A percentile compares a stretch with the other conserved stretches of the same genome.
These are phyloP conservation scores for Larix kaempferi DNA, from an alignment of 75 land plant species.

Conservation along the genomic window DNA sequence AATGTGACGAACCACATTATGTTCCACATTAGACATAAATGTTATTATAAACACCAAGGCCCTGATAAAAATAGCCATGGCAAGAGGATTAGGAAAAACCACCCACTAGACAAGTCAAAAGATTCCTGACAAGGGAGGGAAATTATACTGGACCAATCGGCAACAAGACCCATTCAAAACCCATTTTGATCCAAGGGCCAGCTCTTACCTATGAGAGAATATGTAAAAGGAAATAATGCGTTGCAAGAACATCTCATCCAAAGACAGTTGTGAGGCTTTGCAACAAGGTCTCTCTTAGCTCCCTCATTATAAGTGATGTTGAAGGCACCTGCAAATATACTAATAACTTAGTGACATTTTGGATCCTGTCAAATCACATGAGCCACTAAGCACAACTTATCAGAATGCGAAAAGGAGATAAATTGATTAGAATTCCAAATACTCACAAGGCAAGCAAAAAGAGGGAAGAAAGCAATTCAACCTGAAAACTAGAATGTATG, in stretches of 20 bases:
- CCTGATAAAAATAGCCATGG: too few species aligned
- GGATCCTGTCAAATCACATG: too few species aligned
- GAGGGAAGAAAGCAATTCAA: background rate
- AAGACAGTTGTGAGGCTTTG: conserved; percentile 52
- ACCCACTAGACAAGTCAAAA: too few species aligned
- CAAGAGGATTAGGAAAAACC: too few species aligned
- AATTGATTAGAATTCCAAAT: background rate
- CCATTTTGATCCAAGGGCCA: too few species aligned
- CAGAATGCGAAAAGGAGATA: background rate
- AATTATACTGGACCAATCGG: too few species aligned
- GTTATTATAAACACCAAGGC: too few species aligned
- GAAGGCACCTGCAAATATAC: background rate
- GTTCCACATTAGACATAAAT: too few species aligned
- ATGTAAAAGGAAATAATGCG: conserved; percentile 76
- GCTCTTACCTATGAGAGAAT: conserved; percentile 69
- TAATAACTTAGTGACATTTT: background rate
- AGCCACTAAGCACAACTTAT: background rate
- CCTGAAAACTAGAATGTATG: background rate
- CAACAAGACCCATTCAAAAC: too few species aligned
- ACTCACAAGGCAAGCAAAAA: background rate
- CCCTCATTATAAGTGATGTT: conserved; percentile 13
- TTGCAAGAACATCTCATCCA: conserved; percentile 74
- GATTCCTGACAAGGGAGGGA: too few species aligned
- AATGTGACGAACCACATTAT: too few species aligned
- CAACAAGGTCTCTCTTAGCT: conserved; percentile 52